Base-by-base conservation (phyloP, 768 basidiomycete genomes). In the Harrya chromipes region DNA sequence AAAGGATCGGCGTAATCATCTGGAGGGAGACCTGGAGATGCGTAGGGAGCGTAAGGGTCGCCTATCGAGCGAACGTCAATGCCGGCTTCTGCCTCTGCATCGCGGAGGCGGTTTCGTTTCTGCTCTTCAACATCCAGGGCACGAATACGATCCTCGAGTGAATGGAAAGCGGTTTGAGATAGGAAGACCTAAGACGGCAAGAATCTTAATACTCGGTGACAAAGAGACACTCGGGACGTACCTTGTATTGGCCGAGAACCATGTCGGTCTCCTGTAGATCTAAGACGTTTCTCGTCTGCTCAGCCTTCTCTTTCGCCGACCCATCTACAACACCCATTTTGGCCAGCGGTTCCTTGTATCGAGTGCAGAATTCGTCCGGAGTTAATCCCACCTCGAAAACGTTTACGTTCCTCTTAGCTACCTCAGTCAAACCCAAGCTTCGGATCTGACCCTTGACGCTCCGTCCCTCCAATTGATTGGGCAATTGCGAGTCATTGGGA, bases 401-500 rank as follows among this genome's bases (percentile, higher is more conserved):
- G 55, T 78, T 82, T 27, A 74, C 74, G 47, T 76, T 80, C 40
- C 88, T 70, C 62, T 77, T 80, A 6, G 87, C 81, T 53, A 97
- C 79, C 70, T 92, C 90, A 2, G 84, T 71, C 58, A 98, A 60
- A 0, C 93, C 90, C 21, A 85, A 62, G 48, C 88, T 87, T 43
- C 89, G 78, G 33, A 98, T 85, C 70, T 98, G 95, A 0, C 90
- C 89, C 67, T 94, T 95, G 42, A 97, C 87, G 35, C 87, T 85
- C 39, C 94, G 77, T 11, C 90, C 89, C 72, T 98, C 95, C 45
- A 97, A 73, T 65, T 97, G 94, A 64, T 93, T 91, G 34, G 94
- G 93, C 17, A 97, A 71, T 63, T 95, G 95, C 21, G 91, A 85
- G 70, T 97, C 94, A 63, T 98, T 99, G 4, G 94, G 93, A 65